Evolutionary conservation across 129 eudicot genomes (phyloP), one percentile per base, ranked within the genome.

Genomic region (Flaveria linearis): DNA sequence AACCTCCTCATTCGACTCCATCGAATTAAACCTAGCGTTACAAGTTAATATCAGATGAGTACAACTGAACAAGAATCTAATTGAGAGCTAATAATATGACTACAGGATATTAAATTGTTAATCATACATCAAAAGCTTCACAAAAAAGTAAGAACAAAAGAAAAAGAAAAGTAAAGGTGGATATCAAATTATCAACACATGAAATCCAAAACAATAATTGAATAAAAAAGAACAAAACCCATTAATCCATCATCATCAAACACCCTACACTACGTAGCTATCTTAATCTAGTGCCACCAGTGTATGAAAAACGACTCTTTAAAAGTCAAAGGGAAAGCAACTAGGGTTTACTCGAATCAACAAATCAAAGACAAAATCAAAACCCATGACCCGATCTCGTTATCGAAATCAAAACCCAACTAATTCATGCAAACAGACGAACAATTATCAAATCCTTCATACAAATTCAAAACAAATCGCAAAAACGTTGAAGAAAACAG

Each of bases 1-100:
- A 76, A 72, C 78, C 16, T 69, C 85, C 51, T 75, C 82, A 20
- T 73, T 62, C 20, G 6, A 43, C 74, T 73, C 81, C 88, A 85
- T 81, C 49, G 63, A 62, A 43, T 47, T 51, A 53, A 28, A 9
- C 68, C 45, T 78, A 53, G 20, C 3, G 8, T 33, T 36, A 52
- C 17, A 73, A 65, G 52, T 25, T 66, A 73, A 14, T 5, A 30
- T n/a, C 15, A 11, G 20, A 58, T 28, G 2, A 26, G 43, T 61
- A 26, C 23, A 33, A 5, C 7, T 33, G 39, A 4, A 4, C 41
- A 36, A 36, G 65, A 75, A 62, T 3, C 62, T n/a, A 45, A 50
- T 62, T 4, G 8, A 74, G 1, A n/a, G 2, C 14, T 58, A 50
- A 75, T 58, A 50, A 75, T n/a, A 39, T 15, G 33, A 62, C 18